Evolutionary conservation across 2,329 filamentous ascomycete species (phyloP).

Genomic region (Botrytis tulipae): DNA sequence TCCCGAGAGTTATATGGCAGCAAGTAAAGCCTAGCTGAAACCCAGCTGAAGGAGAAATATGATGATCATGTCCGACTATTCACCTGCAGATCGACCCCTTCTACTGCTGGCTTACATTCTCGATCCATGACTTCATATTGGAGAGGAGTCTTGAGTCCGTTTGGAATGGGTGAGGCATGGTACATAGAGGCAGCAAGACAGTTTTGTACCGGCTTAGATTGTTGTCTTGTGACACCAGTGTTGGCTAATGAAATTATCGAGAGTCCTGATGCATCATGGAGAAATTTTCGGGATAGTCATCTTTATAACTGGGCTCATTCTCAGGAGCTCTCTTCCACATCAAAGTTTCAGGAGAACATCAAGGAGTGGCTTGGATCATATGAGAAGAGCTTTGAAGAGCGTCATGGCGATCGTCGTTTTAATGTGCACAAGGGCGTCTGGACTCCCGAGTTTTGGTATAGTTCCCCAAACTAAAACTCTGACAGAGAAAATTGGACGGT

Average conservation of each 20-base stretch:
- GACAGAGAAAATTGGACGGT: too few relatives aligned
- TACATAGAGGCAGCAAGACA: neutral
- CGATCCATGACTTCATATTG: rapidly evolving
- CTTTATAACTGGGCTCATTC: neutral
- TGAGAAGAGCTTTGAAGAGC: neutral
- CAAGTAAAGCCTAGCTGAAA: too few relatives aligned
- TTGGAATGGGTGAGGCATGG: neutral
- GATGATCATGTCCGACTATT: neutral
- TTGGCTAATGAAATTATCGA: too few relatives aligned
- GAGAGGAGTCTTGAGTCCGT: neutral
- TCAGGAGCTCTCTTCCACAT: neutral
- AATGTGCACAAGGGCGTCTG: too few relatives aligned
- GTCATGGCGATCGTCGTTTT: too few relatives aligned
- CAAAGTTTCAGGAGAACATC: neutral
- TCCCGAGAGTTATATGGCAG: too few relatives aligned
- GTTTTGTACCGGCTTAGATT: neutral
- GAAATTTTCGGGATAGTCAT: neutral
- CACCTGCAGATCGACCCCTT: neutral
- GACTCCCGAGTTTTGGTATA: too few relatives aligned
- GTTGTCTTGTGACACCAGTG: too few relatives aligned
- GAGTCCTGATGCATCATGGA: too few relatives aligned
- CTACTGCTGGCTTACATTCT: neutral
- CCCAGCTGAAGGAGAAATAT: neutral
- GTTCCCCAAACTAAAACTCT: too few relatives aligned
- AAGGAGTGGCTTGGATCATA: neutral